Percentiles rank a stretch among this genome's conserved stretches.
Evolutionary conservation across 1,139 yeast species (phyloP).

Genomic region (Zygosaccharomyces sapae): DNA sequence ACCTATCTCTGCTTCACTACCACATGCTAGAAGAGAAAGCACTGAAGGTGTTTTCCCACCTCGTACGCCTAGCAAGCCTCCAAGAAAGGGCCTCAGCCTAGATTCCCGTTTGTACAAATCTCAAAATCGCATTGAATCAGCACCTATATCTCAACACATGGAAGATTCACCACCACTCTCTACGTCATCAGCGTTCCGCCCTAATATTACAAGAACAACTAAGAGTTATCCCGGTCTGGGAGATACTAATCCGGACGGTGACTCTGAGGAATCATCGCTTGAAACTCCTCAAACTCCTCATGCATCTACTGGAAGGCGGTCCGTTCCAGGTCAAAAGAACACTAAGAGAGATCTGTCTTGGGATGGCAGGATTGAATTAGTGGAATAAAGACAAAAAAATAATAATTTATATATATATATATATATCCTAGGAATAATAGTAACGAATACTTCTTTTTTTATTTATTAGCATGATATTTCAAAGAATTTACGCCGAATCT

Average conservation of each 20-base stretch:
- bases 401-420: neutral
- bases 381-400: neutral
- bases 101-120: neutral
- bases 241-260: neutral
- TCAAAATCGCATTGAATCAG: conserved; percentile 1
- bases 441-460: conserved; percentile 9
- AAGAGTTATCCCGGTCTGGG: conserved; percentile 3
- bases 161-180: conserved; percentile 4
- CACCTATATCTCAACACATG: neutral
- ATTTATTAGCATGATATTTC: conserved; percentile 13
- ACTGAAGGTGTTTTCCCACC: conserved; percentile 1
- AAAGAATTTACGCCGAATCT: conserved; percentile 32
- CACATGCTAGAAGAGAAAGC: conserved; percentile 10
- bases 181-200: conserved; percentile 1
- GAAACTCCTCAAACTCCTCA: conserved; percentile 1
- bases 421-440: too few species aligned
- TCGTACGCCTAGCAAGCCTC: conserved; percentile 1
- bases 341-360: neutral
- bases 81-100: neutral
- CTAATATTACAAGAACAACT: neutral
- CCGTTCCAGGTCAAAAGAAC: neutral
- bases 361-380: neutral
- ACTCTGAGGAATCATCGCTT: neutral
- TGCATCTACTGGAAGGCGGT: neutral
- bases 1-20: conserved; percentile 15